Conservation (phyloP, 768 basidiomycete genomes). For the Cyclocybe aegerita region DNA sequence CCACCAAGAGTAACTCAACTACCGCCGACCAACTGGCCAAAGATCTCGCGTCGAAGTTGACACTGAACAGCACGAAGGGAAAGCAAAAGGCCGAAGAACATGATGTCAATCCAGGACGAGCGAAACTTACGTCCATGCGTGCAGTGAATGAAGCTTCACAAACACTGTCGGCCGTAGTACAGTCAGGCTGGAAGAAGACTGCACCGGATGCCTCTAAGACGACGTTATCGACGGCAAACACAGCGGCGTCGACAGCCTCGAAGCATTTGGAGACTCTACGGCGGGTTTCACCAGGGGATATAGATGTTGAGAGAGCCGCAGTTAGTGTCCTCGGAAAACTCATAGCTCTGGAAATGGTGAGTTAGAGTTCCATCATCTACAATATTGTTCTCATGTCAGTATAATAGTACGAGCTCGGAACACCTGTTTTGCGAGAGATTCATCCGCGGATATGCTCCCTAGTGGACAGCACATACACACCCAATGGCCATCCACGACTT, state of each 20-base stretch:
- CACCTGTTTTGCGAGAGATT: slow-evolving; percentile 45
- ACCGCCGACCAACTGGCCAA: slow-evolving; percentile 13
- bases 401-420: slow-evolving; percentile 53
- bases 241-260: slow-evolving; percentile 37
- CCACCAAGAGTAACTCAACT: slow-evolving; percentile 6
- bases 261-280: slow-evolving; percentile 50
- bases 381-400: slow-evolving; percentile 1
- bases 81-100: slow-evolving; percentile 24
- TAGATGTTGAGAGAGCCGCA: slow-evolving; percentile 77
- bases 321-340: slow-evolving; percentile 67
- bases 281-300: slow-evolving; percentile 37
- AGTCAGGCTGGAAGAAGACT: slow-evolving; percentile 61
- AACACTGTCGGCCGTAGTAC: slow-evolving; percentile 46
- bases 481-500: slow-evolving; percentile 9
- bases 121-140: slow-evolving; percentile 53
- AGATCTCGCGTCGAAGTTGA: slow-evolving; percentile 14
- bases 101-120: slow-evolving; percentile 29
- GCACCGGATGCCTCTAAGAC: slow-evolving; percentile 25
- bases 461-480: slow-evolving; percentile 17
- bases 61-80: slow-evolving; percentile 21
- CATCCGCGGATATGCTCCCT: slow-evolving; percentile 40
- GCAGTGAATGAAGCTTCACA: slow-evolving; percentile 64
- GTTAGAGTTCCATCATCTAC: slow-evolving; percentile 25
- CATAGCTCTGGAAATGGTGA: slow-evolving; percentile 67
- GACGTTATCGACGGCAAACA: slow-evolving; percentile 30